Conservation (phyloP, 2,329 filamentous ascomycete genomes). For the Fusarium sp. region DNA sequence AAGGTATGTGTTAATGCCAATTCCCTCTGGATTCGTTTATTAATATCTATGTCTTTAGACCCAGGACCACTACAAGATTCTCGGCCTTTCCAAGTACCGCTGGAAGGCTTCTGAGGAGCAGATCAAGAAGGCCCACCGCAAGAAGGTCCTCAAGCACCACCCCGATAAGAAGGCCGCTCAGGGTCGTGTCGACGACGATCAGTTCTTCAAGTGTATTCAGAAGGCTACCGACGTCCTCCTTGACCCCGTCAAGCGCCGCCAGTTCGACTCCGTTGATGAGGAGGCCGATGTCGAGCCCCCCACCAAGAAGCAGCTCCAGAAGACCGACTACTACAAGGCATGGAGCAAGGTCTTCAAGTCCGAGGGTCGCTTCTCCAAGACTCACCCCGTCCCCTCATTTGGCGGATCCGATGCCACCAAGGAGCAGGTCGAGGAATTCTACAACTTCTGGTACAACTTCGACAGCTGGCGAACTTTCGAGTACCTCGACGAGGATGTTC, state of each 20-base stretch:
- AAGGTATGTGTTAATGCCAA: constrained; percentile 74
- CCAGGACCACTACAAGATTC: constrained; percentile 98
- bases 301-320: constrained; percentile 88
- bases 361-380: constrained; percentile 93
- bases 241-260: constrained; percentile 91
- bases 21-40: not conserved
- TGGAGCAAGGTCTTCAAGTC: constrained; percentile 93
- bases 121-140: constrained; percentile 98
- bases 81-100: constrained; percentile 93
- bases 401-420: constrained; percentile 87
- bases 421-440: constrained; percentile 94
- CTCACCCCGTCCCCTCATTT: constrained; percentile 87
- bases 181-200: constrained; percentile 90
- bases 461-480: constrained; percentile 98
- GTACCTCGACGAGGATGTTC: constrained; percentile 98
- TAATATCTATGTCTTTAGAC: constrained; percentile 63
- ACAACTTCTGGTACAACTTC: constrained; percentile 99
- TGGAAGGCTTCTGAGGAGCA: constrained; percentile 95
- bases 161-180: constrained; percentile 98
- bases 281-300: constrained; percentile 93
- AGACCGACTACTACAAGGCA: constrained; percentile 94
- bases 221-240: constrained; percentile 95
- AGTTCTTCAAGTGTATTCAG: constrained; percentile 99
- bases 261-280: constrained; percentile 98
- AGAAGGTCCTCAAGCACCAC: constrained; percentile 99